Evolutionary conservation across 177 flowering plant species (phyloP).

Genomic region (Telopea speciosissima): DNA sequence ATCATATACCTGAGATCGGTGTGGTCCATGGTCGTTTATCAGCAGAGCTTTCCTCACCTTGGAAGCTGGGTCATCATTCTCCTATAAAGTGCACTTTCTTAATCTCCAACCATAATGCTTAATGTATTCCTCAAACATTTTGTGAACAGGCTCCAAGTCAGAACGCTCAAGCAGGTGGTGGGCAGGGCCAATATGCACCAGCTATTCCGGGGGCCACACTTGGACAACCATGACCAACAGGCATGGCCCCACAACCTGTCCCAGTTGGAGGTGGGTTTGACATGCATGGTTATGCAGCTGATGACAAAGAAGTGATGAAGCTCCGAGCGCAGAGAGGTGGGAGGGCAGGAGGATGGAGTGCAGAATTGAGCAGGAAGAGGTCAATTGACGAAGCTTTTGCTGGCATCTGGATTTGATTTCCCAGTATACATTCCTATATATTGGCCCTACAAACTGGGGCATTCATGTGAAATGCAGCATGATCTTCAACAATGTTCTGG

Average conservation of each 20-base stretch:
- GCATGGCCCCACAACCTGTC: slow-evolving; percentile 60
- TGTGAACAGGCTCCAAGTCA: slow-evolving; percentile 34
- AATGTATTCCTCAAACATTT: no score
- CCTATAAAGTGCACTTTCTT: background rate
- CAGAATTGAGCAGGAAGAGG: slow-evolving; percentile 51
- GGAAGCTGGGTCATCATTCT: background rate
- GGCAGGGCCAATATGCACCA: slow-evolving; percentile 74
- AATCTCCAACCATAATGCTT: no score
- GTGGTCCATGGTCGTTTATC: background rate
- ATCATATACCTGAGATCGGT: background rate
- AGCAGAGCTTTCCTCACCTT: background rate
- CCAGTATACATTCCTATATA: background rate
- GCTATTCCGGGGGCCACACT: slow-evolving; percentile 54
- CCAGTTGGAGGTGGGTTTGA: slow-evolving; percentile 51
- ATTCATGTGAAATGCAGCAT: background rate
- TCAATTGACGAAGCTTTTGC: slow-evolving; percentile 74
- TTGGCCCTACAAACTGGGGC: background rate
- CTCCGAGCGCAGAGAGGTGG: slow-evolving; percentile 62
- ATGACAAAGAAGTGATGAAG: slow-evolving; percentile 62
- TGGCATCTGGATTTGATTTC: slow-evolving; percentile 53
- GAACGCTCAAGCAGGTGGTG: slow-evolving; percentile 42
- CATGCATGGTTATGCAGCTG: slow-evolving; percentile 31
- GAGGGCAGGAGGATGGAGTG: slow-evolving; percentile 70
- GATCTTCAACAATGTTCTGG: background rate
- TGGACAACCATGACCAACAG: slow-evolving; percentile 74